Conservation (phyloP, 2,329 filamentous ascomycete species). For the Sphaerulina vaccinii region DNA sequence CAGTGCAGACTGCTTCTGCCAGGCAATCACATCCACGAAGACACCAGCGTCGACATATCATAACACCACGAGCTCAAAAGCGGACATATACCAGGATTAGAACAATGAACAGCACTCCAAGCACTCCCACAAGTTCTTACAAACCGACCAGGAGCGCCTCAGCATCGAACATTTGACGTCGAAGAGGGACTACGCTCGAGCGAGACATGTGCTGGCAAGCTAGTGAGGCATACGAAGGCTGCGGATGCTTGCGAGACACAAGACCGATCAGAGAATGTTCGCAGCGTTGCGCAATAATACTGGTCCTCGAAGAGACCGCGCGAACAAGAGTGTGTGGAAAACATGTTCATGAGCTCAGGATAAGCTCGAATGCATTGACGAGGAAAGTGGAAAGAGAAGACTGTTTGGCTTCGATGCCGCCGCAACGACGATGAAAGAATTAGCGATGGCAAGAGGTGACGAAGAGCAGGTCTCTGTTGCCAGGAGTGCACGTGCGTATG, state of each 20-base stretch:
- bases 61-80: no score
- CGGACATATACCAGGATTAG: no score
- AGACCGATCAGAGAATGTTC: background rate
- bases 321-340: constrained; percentile 6
- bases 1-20: no score
- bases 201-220: constrained; percentile 10
- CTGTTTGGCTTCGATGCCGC: background rate
- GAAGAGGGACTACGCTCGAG: background rate
- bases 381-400: background rate
- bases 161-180: no score
- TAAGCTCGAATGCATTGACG: background rate
- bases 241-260: constrained; percentile 2
- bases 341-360: constrained; percentile 6
- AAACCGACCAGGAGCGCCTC: no score
- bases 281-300: background rate
- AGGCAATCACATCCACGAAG: no score
- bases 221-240: constrained; percentile 3
- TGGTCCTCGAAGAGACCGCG: constrained; percentile 1
- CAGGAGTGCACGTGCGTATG: no score
- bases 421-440: background rate
- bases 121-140: no score
- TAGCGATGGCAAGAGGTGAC: background rate
- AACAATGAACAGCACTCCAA: no score
- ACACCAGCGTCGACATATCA: no score
- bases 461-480: background rate